Conservation (phyloP, 371 early-diverging fungal species). For the Astathelohania contejeani region DNA sequence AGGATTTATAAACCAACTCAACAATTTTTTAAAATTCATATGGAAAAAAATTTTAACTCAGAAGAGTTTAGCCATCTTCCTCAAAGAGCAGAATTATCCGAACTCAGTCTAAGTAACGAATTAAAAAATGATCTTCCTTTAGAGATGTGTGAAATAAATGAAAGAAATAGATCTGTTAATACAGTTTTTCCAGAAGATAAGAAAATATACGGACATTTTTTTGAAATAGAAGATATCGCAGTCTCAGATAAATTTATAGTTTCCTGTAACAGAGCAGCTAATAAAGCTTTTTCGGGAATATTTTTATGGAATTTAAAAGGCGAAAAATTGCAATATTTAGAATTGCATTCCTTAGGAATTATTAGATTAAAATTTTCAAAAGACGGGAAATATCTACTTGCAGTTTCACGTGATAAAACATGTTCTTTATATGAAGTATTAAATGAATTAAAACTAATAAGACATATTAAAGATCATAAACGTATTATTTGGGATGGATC, state of each 20-base stretch:
- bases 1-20: constrained; percentile 30
- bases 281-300: constrained; percentile 31
- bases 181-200: constrained; percentile 25
- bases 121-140: no score
- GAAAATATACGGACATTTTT: constrained; percentile 46
- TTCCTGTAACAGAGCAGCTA: constrained; percentile 19
- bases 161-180: constrained; percentile 20
- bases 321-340: constrained; percentile 28
- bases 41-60: no score
- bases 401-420: constrained; percentile 39
- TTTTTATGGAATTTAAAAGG: constrained; percentile 35
- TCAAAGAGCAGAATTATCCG: no score
- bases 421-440: constrained; percentile 24
- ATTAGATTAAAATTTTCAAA: constrained; percentile 19
- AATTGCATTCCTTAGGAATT: constrained; percentile 31
- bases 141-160: no score
- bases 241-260: constrained; percentile 26
- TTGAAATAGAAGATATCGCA: constrained; percentile 27
- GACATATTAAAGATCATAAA: constrained; percentile 24
- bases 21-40: constrained; percentile 17
- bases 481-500: constrained; percentile 29
- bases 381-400: constrained; percentile 17
- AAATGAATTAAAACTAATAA: constrained; percentile 7
- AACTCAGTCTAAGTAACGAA: no score
- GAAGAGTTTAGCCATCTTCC: no score